Evolutionary conservation across 2,329 filamentous ascomycete genomes (phyloP).

Genomic region (Diaporthe citriasiana): DNA sequence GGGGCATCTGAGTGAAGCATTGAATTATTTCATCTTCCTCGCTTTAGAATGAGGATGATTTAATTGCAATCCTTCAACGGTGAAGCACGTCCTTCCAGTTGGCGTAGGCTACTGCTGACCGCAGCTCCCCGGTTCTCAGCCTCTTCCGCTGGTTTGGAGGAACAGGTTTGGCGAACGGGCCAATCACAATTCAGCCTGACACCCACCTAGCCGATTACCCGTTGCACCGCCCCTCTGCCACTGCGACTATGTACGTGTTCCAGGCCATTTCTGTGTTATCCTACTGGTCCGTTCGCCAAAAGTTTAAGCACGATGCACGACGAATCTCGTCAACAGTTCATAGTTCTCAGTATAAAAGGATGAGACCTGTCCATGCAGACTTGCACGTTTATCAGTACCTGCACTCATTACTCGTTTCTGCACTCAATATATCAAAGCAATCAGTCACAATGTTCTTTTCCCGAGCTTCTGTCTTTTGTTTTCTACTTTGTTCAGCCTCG

Average conservation of each 20-base stretch:
- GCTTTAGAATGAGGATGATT: background rate
- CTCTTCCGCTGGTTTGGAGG: background rate
- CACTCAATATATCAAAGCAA: no score
- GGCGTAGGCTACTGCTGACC: background rate
- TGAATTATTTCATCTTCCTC: background rate
- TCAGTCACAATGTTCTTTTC: background rate
- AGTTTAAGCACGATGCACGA: background rate
- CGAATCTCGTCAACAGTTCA: background rate
- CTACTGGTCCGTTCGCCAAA: conserved; percentile 26
- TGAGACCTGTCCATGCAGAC: background rate
- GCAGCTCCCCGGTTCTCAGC: background rate
- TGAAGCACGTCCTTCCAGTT: background rate
- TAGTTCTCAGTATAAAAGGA: background rate
- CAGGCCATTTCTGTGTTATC: background rate
- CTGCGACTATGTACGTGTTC: background rate
- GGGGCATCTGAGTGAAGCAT: no score
- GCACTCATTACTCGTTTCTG: background rate
- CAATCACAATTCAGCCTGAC: conserved; percentile 13
- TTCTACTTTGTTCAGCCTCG: background rate
- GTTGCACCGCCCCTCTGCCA: background rate
- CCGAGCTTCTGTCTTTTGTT: background rate
- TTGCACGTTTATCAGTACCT: background rate
- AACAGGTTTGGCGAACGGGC: conserved; percentile 14
- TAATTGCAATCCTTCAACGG: background rate
- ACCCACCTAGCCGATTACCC: background rate